Evolutionary conservation across 495 filamentous ascomycete genomes (phyloP).

Genomic region (Cercophora scortea): DNA sequence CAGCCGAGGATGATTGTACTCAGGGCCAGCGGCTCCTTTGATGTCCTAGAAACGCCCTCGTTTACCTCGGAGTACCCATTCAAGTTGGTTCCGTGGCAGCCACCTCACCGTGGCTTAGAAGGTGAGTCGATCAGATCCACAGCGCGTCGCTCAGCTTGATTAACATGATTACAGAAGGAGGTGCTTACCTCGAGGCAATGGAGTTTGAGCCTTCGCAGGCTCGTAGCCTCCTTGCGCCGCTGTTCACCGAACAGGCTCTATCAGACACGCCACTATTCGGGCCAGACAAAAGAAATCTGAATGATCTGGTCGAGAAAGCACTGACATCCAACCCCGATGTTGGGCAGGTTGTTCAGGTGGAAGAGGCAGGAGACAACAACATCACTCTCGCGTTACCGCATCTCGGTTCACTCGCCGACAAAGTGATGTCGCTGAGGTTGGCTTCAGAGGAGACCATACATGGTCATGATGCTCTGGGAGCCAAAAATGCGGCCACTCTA

Average conservation of each 20-base stretch:
- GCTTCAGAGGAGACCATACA: slow-evolving; percentile 13
- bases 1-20: slow-evolving; percentile 62
- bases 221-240: slow-evolving; percentile 32
- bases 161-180: slow-evolving; percentile 25
- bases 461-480: background rate
- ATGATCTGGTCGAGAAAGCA: slow-evolving; percentile 24
- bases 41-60: slow-evolving; percentile 56
- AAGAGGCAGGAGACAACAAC: slow-evolving; percentile 10
- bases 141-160: background rate
- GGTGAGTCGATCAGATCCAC: slow-evolving; percentile 18
- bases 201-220: slow-evolving; percentile 37
- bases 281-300: slow-evolving; percentile 23
- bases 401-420: slow-evolving; percentile 29
- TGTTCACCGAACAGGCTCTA: slow-evolving; percentile 34
- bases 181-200: slow-evolving; percentile 37
- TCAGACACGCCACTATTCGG: slow-evolving; percentile 39
- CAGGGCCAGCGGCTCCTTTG: slow-evolving; percentile 58
- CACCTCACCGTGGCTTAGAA: slow-evolving; percentile 37
- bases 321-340: slow-evolving; percentile 12
- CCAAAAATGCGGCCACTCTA: background rate
- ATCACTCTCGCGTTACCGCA: slow-evolving; percentile 20
- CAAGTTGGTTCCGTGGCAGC: slow-evolving; percentile 39
- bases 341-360: slow-evolving; percentile 19
- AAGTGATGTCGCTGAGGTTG: slow-evolving; percentile 28
- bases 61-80: slow-evolving; percentile 41